Evolutionary conservation across 2,329 filamentous ascomycete genomes (phyloP).

Genomic region (Cadophora luteo-olivacea): DNA sequence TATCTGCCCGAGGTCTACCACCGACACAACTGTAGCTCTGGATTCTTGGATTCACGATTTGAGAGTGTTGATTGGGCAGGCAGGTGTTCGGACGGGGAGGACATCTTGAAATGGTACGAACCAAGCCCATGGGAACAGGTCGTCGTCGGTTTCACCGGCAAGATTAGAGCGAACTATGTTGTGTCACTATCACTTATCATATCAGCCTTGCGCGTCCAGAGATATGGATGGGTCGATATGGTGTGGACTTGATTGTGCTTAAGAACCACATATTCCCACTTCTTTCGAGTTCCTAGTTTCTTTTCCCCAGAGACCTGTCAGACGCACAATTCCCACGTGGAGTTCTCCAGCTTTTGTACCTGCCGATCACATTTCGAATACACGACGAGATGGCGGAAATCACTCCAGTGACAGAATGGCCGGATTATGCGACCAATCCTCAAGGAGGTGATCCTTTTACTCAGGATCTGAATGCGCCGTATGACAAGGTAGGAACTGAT

Average conservation of each 20-base stretch:
- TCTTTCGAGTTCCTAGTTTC: background rate
- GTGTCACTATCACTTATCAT: constrained; percentile 12
- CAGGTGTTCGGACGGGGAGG: background rate
- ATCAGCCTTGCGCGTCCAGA: constrained; percentile 7
- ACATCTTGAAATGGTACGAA: background rate
- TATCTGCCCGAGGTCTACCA: constrained; percentile 5
- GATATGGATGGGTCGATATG: background rate
- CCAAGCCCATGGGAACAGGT: constrained; percentile 1
- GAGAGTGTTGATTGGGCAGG: background rate
- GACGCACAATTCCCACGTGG: constrained; percentile 1
- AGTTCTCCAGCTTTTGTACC: background rate
- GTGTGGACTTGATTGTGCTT: background rate
- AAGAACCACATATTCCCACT: constrained; percentile 13
- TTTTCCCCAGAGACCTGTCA: background rate
- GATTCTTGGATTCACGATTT: background rate
- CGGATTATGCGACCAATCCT: constrained; percentile 17
- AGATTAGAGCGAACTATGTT: background rate
- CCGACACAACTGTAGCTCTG: background rate
- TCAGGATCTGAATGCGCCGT: constrained; percentile 22
- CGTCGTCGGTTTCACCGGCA: background rate
- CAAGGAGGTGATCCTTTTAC: constrained; percentile 21
- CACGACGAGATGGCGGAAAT: constrained; percentile 4
- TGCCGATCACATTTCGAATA: background rate
- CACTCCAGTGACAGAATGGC: constrained; percentile 19
- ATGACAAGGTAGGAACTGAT: constrained; percentile 9